Percentiles rank a stretch among this genome's conserved stretches.
phyloP scores from a whole-genome alignment of 352 stramenopile genomes.

The Phytophthora tentaculata region DNA sequence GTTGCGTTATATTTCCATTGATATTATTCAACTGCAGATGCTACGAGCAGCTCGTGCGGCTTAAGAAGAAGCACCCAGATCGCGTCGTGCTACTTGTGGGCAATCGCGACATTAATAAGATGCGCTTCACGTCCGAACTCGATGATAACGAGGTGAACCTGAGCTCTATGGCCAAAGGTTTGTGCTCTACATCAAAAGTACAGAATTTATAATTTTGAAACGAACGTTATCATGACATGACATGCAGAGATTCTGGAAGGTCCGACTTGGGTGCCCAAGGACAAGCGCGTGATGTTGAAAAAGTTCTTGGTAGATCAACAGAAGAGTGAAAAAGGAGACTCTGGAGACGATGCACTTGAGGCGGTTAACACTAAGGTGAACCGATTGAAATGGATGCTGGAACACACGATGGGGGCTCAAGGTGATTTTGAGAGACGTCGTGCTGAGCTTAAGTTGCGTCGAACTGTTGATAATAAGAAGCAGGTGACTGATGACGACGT shows the following conservation, averaged over 20 bases:
- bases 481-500: conserved; percentile 80
- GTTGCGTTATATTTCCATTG: neutral
- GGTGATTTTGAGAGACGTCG: conserved; percentile 91
- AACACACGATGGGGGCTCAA: conserved; percentile 91
- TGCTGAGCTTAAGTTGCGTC: conserved; percentile 60
- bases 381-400: conserved; percentile 90
- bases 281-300: conserved; percentile 61
- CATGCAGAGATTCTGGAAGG: conserved; percentile 74
- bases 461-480: conserved; percentile 1
- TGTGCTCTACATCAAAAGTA: neutral
- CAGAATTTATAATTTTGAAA: neutral
- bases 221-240: too few species aligned
- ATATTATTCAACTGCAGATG: conserved; percentile 39
- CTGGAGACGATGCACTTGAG: conserved; percentile 15
- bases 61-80: conserved; percentile 89
- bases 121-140: conserved; percentile 87
- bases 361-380: conserved; percentile 81
- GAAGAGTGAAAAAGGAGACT: neutral
- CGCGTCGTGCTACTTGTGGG: conserved; percentile 92
- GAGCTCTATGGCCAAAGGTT: conserved; percentile 62
- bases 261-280: conserved; percentile 64
- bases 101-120: conserved; percentile 95
- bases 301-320: conserved; percentile 51
- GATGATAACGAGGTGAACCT: conserved; percentile 76
- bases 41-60: conserved; percentile 81